phyloP scores from a whole-genome alignment of 768 basidiomycete genomes.

The Obba rivulosa region DNA sequence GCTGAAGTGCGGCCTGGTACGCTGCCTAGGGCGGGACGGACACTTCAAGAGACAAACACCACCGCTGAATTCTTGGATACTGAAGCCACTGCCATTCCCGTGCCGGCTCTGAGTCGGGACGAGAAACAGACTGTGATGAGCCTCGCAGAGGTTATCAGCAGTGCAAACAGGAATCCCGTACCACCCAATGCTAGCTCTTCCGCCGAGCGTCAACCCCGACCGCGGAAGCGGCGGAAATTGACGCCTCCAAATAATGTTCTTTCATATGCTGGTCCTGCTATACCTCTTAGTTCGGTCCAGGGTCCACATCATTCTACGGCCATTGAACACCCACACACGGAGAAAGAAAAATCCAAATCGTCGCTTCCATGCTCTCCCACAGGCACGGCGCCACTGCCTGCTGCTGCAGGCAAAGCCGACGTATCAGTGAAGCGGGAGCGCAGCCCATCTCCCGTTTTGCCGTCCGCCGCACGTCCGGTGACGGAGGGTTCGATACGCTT shows the following conservation, averaged over 20 bases:
- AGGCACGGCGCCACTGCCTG: not conserved
- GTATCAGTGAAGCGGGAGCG: constrained; percentile 15
- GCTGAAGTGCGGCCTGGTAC: not conserved
- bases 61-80: not conserved
- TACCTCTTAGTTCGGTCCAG: not conserved
- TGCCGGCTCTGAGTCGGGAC: not conserved
- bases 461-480: constrained; percentile 2
- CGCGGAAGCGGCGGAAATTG: not conserved
- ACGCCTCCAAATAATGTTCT: not conserved
- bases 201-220: not conserved
- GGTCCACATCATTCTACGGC: not conserved
- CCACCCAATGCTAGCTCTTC: not conserved
- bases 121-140: not conserved
- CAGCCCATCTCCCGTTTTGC: constrained; percentile 8
- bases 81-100: not conserved
- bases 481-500: constrained; percentile 11
- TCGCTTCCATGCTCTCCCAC: too few species aligned
- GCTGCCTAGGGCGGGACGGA: not conserved
- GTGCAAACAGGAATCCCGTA: too few species aligned
- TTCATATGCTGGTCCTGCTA: not conserved
- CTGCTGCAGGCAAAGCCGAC: not conserved
- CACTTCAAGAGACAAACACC: not conserved
- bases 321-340: too few species aligned
- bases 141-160: not conserved
- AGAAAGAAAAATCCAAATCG: too few species aligned